These are phyloP conservation scores for Rossbeevera mucosa DNA, from an alignment of 768 basidiomycete species.

Conservation along the genomic window DNA sequence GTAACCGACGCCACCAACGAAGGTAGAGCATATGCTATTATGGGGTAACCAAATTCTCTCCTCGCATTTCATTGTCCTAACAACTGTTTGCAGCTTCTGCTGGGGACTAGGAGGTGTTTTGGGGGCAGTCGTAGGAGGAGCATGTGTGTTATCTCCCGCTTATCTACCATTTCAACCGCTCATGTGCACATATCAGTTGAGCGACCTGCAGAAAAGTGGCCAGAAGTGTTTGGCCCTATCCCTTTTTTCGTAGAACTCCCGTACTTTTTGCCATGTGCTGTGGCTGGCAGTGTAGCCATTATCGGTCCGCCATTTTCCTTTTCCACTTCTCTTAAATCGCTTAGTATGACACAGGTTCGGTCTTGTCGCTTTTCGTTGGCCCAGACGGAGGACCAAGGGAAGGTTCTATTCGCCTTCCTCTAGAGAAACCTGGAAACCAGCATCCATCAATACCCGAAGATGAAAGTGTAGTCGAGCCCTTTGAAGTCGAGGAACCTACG, in stretches of 20 bases:
- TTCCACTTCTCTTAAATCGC: not conserved
- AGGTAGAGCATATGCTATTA: constrained; percentile 88
- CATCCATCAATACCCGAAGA: constrained; percentile 62
- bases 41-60: constrained; percentile 49
- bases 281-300: constrained; percentile 75
- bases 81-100: constrained; percentile 55
- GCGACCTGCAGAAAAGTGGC: constrained; percentile 84
- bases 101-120: constrained; percentile 97
- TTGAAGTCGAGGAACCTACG: constrained; percentile 36
- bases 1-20: constrained; percentile 92
- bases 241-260: constrained; percentile 76
- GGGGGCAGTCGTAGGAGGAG: constrained; percentile 81
- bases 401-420: constrained; percentile 76
- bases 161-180: not conserved
- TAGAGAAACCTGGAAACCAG: constrained; percentile 57
- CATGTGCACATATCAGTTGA: constrained; percentile 51
- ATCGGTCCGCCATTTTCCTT: constrained; percentile 40
- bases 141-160: constrained; percentile 48
- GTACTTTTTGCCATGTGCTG: constrained; percentile 81
- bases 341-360: constrained; percentile 51
- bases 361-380: constrained; percentile 85
- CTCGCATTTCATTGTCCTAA: constrained; percentile 4
- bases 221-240: constrained; percentile 59
- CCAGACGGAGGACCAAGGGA: constrained; percentile 87
- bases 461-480: constrained; percentile 43